These are phyloP conservation scores for Cutaneotrichosporon sp. DNA, from an alignment of 1,284 basidiomycete genomes.

Conservation along the genomic window DNA sequence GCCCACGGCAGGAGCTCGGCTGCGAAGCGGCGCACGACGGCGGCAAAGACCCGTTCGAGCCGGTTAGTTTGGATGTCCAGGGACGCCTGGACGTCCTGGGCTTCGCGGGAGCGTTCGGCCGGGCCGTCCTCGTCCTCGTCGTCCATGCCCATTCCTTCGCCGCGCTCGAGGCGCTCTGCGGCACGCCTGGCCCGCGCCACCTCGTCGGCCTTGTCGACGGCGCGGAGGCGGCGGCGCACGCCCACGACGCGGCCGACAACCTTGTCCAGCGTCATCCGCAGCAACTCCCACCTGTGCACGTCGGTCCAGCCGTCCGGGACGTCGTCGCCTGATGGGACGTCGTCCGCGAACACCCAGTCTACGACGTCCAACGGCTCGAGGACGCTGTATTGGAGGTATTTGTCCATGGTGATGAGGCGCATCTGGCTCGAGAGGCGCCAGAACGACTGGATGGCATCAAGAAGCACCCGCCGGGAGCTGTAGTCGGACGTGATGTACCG, in stretches of 20 bases:
- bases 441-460: constrained; percentile 65
- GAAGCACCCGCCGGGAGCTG: constrained; percentile 57
- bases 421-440: constrained; percentile 79
- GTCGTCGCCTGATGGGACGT: constrained; percentile 42
- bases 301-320: constrained; percentile 50
- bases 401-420: constrained; percentile 88
- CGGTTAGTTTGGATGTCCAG: constrained; percentile 36
- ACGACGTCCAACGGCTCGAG: constrained; percentile 91
- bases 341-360: constrained; percentile 66
- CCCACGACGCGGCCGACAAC: constrained; percentile 77
- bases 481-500: constrained; percentile 62
- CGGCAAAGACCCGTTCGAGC: constrained; percentile 34
- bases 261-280: constrained; percentile 74
- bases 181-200: constrained; percentile 70
- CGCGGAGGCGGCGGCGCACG: constrained; percentile 65
- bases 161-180: constrained; percentile 38
- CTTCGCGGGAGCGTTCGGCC: constrained; percentile 35
- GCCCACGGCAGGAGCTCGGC: constrained; percentile 32
- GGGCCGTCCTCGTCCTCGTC: constrained; percentile 26
- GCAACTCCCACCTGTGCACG: constrained; percentile 73
- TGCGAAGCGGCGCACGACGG: constrained; percentile 35
- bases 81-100: constrained; percentile 37
- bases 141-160: constrained; percentile 37
- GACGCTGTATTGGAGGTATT: constrained; percentile 96
- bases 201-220: constrained; percentile 77